A percentile compares a stretch with the other conserved stretches of the same genome.
These are phyloP conservation scores for Aspergillus amoenus DNA, from an alignment of 2,329 filamentous ascomycete genomes.

Conservation along the genomic window DNA sequence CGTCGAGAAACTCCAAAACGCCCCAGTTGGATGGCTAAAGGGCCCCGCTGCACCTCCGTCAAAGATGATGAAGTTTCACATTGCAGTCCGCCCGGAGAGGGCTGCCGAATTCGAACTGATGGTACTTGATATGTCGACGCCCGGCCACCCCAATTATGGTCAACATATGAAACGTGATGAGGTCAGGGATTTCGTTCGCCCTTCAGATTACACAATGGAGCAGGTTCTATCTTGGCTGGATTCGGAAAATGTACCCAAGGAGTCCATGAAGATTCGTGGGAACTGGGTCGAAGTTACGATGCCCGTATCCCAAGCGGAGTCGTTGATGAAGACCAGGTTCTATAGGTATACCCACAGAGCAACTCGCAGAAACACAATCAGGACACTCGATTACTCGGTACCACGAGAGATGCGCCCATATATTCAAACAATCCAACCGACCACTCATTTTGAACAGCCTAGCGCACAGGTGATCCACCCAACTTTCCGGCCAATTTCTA, in stretches of 20 bases:
- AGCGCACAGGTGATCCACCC: slow-evolving; percentile 42
- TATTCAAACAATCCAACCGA: slow-evolving; percentile 65
- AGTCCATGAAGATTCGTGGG: slow-evolving; percentile 51
- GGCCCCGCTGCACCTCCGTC: slow-evolving; percentile 29
- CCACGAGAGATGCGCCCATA: slow-evolving; percentile 55
- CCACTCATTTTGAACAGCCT: slow-evolving; percentile 60
- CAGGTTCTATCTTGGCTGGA: slow-evolving; percentile 58
- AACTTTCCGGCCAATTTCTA: slow-evolving; percentile 16
- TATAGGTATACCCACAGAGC: slow-evolving; percentile 53
- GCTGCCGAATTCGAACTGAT: slow-evolving; percentile 56
- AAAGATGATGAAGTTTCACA: slow-evolving; percentile 48
- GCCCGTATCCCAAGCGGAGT: slow-evolving; percentile 47
- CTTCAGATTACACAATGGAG: slow-evolving; percentile 48
- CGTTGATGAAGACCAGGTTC: slow-evolving; percentile 59
- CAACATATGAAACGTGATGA: slow-evolving; percentile 62
- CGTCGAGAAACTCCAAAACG: slow-evolving; percentile 29
- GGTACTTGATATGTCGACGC: slow-evolving; percentile 62
- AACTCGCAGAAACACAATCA: slow-evolving; percentile 47
- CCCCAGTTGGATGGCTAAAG: slow-evolving; percentile 37
- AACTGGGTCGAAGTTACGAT: slow-evolving; percentile 62
- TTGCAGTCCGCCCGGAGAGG: slow-evolving; percentile 52
- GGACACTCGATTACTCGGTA: slow-evolving; percentile 62
- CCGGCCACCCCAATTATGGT: slow-evolving; percentile 59
- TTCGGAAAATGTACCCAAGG: slow-evolving; percentile 47
- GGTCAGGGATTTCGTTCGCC: slow-evolving; percentile 55